phyloP scores from a whole-genome alignment of 2,329 filamentous ascomycete genomes.

The Exophiala oligosperma region DNA sequence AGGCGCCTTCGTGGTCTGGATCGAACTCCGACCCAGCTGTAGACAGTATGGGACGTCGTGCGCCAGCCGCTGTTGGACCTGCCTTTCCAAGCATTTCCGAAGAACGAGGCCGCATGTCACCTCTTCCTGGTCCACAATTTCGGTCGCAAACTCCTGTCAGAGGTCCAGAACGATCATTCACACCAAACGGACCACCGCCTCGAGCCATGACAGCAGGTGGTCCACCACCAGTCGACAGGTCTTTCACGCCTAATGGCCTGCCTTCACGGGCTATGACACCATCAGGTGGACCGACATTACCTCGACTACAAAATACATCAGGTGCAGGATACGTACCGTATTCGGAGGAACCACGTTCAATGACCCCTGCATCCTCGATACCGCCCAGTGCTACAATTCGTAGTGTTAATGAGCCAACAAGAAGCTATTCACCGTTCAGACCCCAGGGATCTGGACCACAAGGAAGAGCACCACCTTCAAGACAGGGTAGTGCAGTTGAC shows the following conservation, averaged over 20 bases:
- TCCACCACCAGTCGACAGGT: slow-evolving; percentile 14
- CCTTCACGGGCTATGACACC: slow-evolving; percentile 7
- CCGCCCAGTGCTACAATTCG: slow-evolving; percentile 19
- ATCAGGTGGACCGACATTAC: slow-evolving; percentile 15
- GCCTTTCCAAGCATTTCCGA: slow-evolving; percentile 23
- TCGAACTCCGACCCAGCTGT: slow-evolving; percentile 9
- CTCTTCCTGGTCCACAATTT: slow-evolving; percentile 20
- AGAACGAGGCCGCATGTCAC: slow-evolving; percentile 24
- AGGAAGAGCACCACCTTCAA: slow-evolving; percentile 13
- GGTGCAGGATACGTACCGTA: slow-evolving; percentile 19
- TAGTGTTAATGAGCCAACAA: slow-evolving; percentile 11
- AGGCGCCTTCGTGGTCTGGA: slow-evolving; percentile 19
- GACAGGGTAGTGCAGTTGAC: slow-evolving; percentile 23
- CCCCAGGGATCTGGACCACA: slow-evolving; percentile 4
- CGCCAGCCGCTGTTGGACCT: slow-evolving; percentile 14
- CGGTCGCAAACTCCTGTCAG: slow-evolving; percentile 22
- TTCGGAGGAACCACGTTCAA: slow-evolving; percentile 19
- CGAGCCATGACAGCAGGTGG: slow-evolving; percentile 3
- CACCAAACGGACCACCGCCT: slow-evolving; percentile 14
- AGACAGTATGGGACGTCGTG: slow-evolving; percentile 17
- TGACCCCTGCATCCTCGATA: slow-evolving; percentile 20
- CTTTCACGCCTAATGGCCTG: slow-evolving; percentile 17
- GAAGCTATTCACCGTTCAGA: slow-evolving; percentile 19
- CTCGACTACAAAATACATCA: slow-evolving; percentile 19
- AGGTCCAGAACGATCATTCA: slow-evolving; percentile 26